phyloP scores from a whole-genome alignment of 768 basidiomycete genomes.

The Tricholoma matsutake region DNA sequence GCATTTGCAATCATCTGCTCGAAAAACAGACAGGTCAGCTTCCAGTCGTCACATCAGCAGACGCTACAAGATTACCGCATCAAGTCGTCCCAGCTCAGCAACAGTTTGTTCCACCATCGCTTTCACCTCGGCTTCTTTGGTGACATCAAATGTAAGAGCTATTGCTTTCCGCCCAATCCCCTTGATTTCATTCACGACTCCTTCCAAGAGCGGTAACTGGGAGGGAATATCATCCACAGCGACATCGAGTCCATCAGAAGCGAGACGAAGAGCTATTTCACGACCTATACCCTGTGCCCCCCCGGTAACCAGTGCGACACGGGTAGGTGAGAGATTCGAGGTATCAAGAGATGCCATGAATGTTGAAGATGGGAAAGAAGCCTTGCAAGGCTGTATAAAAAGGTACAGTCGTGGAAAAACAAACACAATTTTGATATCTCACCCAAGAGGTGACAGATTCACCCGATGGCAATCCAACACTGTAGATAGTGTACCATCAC shows the following conservation, averaged over 20 bases:
- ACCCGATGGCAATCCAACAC: no score
- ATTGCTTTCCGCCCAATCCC: background rate
- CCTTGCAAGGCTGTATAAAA: no score
- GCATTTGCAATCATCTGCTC: conserved; percentile 46
- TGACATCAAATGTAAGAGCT: background rate
- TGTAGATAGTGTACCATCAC: no score
- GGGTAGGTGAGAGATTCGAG: background rate
- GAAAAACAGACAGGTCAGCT: background rate
- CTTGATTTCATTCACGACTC: background rate
- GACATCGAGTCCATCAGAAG: conserved; percentile 30
- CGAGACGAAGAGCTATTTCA: conserved; percentile 30
- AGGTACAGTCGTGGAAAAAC: no score
- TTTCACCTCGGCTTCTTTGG: background rate
- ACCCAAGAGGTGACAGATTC: no score
- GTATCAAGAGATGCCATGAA: no score
- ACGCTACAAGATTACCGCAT: background rate
- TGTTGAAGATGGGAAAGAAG: no score
- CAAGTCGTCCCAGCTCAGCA: background rate
- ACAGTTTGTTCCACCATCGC: background rate
- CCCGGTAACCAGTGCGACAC: conserved; percentile 18
- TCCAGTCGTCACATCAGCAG: background rate
- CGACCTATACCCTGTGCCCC: conserved; percentile 32
- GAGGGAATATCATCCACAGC: conserved; percentile 1
- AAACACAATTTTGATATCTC: no score
- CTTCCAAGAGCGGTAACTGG: background rate